phyloP scores from a whole-genome alignment of 2,329 filamentous ascomycete genomes.

The Trichoderma afroharzianum region DNA sequence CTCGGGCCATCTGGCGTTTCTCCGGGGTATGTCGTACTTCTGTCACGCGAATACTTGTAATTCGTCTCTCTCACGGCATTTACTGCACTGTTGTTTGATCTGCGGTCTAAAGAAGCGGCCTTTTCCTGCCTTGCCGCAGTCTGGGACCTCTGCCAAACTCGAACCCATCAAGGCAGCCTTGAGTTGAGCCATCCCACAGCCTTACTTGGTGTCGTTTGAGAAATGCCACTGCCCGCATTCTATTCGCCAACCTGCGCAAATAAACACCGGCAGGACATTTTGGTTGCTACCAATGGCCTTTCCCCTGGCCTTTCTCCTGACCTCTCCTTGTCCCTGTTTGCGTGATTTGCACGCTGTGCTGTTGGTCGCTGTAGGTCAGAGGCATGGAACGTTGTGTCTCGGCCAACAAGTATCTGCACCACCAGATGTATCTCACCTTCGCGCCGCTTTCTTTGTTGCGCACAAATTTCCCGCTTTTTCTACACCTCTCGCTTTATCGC shows the following conservation, averaged over 20 bases:
- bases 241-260: background rate
- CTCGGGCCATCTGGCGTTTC: background rate
- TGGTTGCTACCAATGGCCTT: background rate
- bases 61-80: background rate
- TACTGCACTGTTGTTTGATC: background rate
- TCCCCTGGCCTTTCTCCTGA: background rate
- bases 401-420: background rate
- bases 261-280: background rate
- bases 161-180: conserved; percentile 10
- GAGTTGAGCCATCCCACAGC: conserved; percentile 16
- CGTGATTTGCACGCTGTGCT: background rate
- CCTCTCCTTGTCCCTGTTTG: background rate
- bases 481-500: background rate
- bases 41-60: background rate
- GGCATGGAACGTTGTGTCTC: background rate
- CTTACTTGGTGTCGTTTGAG: conserved; percentile 2
- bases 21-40: background rate
- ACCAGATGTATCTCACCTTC: background rate
- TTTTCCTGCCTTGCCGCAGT: background rate
- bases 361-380: background rate
- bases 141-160: background rate
- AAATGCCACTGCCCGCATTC: background rate
- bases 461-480: background rate
- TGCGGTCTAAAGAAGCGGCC: background rate
- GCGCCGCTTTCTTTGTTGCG: background rate